phyloP scores from a whole-genome alignment of 2,329 filamentous ascomycete genomes.

The Penicillium glabrum region DNA sequence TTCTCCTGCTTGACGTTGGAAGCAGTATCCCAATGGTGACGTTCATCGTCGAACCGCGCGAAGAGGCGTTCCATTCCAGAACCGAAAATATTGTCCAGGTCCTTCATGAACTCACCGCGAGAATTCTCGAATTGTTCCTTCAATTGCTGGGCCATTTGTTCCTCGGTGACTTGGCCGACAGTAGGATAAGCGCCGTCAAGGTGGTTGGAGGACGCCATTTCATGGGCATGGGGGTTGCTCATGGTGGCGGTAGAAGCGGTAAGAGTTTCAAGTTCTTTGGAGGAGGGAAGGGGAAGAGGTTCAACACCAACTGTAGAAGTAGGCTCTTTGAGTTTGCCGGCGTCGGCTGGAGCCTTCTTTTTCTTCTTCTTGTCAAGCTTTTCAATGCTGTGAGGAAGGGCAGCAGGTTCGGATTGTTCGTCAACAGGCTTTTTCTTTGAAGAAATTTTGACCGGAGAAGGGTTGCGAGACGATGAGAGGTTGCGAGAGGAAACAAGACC shows the following conservation, averaged over 20 bases:
- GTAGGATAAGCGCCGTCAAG: conserved; percentile 52
- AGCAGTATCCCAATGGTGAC: conserved; percentile 62
- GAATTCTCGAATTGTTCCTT: conserved; percentile 61
- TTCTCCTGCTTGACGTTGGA: conserved; percentile 67
- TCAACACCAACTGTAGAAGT: conserved; percentile 17
- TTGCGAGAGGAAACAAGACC: conserved; percentile 24
- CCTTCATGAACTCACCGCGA: conserved; percentile 42
- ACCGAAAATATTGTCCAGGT: conserved; percentile 37
- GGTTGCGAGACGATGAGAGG: conserved; percentile 10
- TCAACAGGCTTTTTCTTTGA: conserved; percentile 44
- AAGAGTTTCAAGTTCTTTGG: conserved; percentile 13
- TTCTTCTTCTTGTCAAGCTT: conserved; percentile 74
- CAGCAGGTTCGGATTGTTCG: conserved; percentile 28
- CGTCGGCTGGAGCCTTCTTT: conserved; percentile 47
- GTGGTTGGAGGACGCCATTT: conserved; percentile 17
- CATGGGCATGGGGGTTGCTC: background rate
- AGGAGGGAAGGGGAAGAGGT: conserved; percentile 9
- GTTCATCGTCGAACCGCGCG: conserved; percentile 65
- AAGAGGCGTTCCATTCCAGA: conserved; percentile 58
- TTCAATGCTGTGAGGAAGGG: conserved; percentile 42
- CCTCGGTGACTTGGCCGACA: too few species aligned
- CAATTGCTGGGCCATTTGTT: conserved; percentile 30
- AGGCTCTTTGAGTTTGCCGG: conserved; percentile 48
- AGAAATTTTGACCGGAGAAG: conserved; percentile 40
- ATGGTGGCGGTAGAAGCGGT: conserved; percentile 15